Percentiles rank a stretch among this genome's conserved stretches.
Evolutionary conservation across 1,284 basidiomycete species (phyloP).

Genomic region (Coniferiporia weirii): DNA sequence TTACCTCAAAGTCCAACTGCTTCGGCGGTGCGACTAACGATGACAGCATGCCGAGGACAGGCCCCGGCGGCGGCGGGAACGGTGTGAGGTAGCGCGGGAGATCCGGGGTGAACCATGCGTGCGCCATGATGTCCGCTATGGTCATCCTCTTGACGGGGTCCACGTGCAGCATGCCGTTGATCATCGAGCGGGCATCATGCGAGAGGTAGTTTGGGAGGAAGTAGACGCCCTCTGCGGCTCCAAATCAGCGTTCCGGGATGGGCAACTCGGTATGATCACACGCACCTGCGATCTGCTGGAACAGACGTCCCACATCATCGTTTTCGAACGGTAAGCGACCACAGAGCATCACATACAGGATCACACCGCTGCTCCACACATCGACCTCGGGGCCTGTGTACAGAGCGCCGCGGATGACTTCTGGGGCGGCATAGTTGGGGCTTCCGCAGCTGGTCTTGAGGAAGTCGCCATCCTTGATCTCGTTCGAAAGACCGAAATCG

Average conservation of each 20-base stretch:
- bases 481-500: slow-evolving; percentile 91
- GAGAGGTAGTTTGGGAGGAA: slow-evolving; percentile 78
- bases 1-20: slow-evolving; percentile 67
- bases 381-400: slow-evolving; percentile 96
- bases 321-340: slow-evolving; percentile 93
- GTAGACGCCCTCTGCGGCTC: slow-evolving; percentile 69
- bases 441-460: slow-evolving; percentile 92
- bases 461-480: slow-evolving; percentile 94
- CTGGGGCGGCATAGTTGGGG: slow-evolving; percentile 94
- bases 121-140: slow-evolving; percentile 81
- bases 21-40: slow-evolving; percentile 63
- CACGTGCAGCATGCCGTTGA: slow-evolving; percentile 83
- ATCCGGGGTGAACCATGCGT: slow-evolving; percentile 84
- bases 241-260: slow-evolving; percentile 13
- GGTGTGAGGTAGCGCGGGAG: slow-evolving; percentile 86
- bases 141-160: slow-evolving; percentile 93
- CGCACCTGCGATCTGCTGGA: slow-evolving; percentile 89
- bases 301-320: slow-evolving; percentile 86
- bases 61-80: slow-evolving; percentile 74
- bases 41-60: slow-evolving; percentile 66
- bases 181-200: slow-evolving; percentile 69
- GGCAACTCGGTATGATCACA: slow-evolving; percentile 19
- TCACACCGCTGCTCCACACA: slow-evolving; percentile 96
- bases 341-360: slow-evolving; percentile 93
- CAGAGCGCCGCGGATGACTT: slow-evolving; percentile 88